Evolutionary conservation across 129 eudicot genomes (phyloP), one percentile per base, ranked within the genome.

Genomic region (Logfia minima): DNA sequence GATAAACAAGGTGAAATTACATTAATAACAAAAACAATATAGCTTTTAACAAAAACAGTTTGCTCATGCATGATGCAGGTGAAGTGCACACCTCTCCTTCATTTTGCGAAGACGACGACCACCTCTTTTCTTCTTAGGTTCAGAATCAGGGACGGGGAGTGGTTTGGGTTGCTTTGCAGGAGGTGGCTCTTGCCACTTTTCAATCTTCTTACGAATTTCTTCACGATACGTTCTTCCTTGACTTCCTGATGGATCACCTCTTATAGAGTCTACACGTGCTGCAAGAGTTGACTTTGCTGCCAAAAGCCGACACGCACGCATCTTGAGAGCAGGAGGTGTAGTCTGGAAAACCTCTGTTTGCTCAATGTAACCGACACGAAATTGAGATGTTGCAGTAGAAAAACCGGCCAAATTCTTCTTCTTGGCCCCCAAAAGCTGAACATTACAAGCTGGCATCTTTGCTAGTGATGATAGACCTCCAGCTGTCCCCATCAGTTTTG

Each of bases 101-200:
- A 85, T 82, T 86, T 95, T 95, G 76, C 99, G 82, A 37, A 89
- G 83, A 41, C 97, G 83, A 29, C 91, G 92, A 14, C 99, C 96
- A 48, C 99, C 97, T 84, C 99, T 83, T 87, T 92, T 91, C 84
- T 95, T 95, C 71, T 91, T 95, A 4, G 99, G 97, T 78, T 91
- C 97, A 23, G 97, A 91, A 85, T 95, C 99, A 62, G 99, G 99
- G 71, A 95, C 99, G 2, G 99, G 99, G 23, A 95, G 97, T 35
- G 99, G 99, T 79, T 91, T 95, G 6, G 97, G 97, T 80, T 86
- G 93, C 90, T 95, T 95, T 45, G 97, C 97, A 45, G 99, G 97
- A 59, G 99, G 97, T 8, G 96, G 99, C 75, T 95, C 99, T 84
- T 95, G 99, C 99, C 96, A 95, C 68, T 95, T 95, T 75, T 95